Percentiles rank a stretch among this genome's conserved stretches.
Conservation (phyloP, 768 basidiomycete genomes). For the Coprinopsis sp. region DNA sequence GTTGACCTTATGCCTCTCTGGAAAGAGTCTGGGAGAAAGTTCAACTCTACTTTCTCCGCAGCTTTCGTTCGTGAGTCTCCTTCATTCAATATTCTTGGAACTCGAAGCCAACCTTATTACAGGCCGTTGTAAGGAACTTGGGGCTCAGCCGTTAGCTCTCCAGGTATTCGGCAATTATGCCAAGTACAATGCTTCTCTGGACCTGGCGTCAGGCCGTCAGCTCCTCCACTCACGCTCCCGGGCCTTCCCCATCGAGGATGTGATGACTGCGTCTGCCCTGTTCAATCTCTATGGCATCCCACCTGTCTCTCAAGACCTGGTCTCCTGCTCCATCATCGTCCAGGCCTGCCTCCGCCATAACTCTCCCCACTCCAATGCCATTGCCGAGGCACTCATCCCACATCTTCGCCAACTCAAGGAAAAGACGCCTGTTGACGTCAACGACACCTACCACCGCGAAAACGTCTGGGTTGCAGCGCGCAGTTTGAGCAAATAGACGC, state of each 20-base stretch:
- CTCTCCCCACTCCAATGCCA: slow-evolving; percentile 31
- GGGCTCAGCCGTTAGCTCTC: slow-evolving; percentile 52
- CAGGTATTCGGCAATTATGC: slow-evolving; percentile 58
- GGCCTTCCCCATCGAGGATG: slow-evolving; percentile 41
- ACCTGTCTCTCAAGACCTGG: slow-evolving; percentile 48
- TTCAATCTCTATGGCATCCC: slow-evolving; percentile 52
- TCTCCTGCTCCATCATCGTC: slow-evolving; percentile 52
- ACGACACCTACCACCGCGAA: slow-evolving; percentile 6
- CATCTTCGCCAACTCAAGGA: slow-evolving; percentile 24
- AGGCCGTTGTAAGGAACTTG: slow-evolving; percentile 63
- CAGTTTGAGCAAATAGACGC: slow-evolving; percentile 18
- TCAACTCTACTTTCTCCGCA: slow-evolving; percentile 37
- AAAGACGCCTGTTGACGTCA: not conserved
- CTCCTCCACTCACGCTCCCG: slow-evolving; percentile 54
- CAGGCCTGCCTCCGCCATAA: slow-evolving; percentile 49
- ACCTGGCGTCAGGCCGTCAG: slow-evolving; percentile 46
- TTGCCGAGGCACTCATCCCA: slow-evolving; percentile 40
- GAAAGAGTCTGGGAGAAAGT: slow-evolving; percentile 39
- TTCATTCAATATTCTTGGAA: not conserved
- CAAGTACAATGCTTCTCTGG: slow-evolving; percentile 54
- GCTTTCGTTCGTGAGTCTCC: slow-evolving; percentile 50
- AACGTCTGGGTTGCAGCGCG: slow-evolving; percentile 2
- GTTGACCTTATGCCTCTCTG: slow-evolving; percentile 45
- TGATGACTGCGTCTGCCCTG: slow-evolving; percentile 48
- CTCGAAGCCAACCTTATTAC: not conserved